A percentile compares a stretch with the other conserved stretches of the same genome.
phyloP scores from a whole-genome alignment of 1,139 yeast species.

The Kluyveromyces sp. region DNA sequence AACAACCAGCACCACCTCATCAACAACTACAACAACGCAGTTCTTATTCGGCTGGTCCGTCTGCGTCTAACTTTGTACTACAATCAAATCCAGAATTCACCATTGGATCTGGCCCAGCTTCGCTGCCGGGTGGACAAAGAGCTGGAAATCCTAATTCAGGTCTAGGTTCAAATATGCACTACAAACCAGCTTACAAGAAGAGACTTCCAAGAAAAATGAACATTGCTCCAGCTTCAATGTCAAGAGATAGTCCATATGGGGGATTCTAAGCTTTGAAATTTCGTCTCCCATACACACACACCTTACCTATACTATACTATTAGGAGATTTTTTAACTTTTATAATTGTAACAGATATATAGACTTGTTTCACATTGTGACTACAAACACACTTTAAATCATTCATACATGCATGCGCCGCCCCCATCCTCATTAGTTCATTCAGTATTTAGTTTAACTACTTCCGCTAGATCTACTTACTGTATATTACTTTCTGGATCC shows the following conservation, averaged over 20 bases:
- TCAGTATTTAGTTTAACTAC: no score
- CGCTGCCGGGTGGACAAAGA: conserved; percentile 6
- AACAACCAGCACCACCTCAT: conserved; percentile 3
- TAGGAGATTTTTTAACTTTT: no score
- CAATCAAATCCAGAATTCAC: conserved; percentile 49
- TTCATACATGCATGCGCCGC: no score
- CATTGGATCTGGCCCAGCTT: conserved; percentile 26
- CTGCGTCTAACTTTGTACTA: conserved; percentile 43
- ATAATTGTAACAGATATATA: no score
- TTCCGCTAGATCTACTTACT: not conserved
- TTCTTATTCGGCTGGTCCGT: conserved; percentile 13
- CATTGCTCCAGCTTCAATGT: conserved; percentile 29
- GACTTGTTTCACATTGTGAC: no score
- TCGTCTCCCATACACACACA: no score
- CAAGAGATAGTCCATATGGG: conserved; percentile 12
- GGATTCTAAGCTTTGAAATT: not conserved
- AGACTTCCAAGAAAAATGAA: conserved; percentile 23
- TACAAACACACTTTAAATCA: no score
- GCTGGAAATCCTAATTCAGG: conserved; percentile 11
- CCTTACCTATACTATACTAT: no score
- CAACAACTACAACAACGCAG: conserved; percentile 10
- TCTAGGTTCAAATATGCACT: conserved; percentile 12
- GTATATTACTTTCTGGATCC: conserved; percentile 1
- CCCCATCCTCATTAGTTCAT: no score
- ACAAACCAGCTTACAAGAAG: conserved; percentile 34